A percentile compares a stretch with the other conserved stretches of the same genome.
These are phyloP conservation scores for Inga leiocalycina DNA, from an alignment of 306 rosid species.

Conservation along the genomic window DNA sequence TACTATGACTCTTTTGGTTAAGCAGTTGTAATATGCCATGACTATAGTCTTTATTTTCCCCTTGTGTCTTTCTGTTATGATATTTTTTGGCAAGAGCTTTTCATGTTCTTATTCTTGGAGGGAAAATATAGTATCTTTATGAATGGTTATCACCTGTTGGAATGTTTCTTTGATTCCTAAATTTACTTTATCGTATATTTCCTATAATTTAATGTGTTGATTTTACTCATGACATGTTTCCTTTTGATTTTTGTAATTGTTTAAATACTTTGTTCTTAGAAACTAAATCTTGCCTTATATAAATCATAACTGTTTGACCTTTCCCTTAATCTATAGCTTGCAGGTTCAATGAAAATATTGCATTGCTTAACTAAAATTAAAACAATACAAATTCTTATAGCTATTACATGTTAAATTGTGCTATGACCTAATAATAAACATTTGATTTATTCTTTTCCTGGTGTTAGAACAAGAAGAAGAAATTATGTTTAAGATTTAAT, in stretches of 20 bases:
- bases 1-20: not conserved
- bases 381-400: too few relatives aligned
- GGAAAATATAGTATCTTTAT: not conserved
- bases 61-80: not conserved
- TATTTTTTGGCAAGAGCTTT: not conserved
- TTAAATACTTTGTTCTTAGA: conserved; percentile 19
- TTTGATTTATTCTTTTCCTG: too few relatives aligned
- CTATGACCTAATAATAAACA: too few relatives aligned
- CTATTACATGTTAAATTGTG: too few relatives aligned
- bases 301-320: conserved; percentile 10
- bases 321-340: conserved; percentile 43
- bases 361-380: not conserved
- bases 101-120: not conserved
- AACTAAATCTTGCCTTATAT: not conserved
- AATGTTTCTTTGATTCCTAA: not conserved
- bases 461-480: too few relatives aligned
- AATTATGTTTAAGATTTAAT: too few relatives aligned
- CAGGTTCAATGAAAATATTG: conserved; percentile 65
- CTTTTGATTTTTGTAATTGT: conserved; percentile 9
- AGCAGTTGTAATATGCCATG: not conserved
- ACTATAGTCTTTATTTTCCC: not conserved
- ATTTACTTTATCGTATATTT: not conserved
- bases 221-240: conserved; percentile 22
- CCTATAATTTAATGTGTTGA: conserved; percentile 2
- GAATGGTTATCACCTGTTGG: not conserved